A percentile compares a stretch with the other conserved stretches of the same genome.
These are phyloP conservation scores for Neurospora crassa DNA, from an alignment of 2,329 filamentous ascomycete species.

Conservation along the genomic window DNA sequence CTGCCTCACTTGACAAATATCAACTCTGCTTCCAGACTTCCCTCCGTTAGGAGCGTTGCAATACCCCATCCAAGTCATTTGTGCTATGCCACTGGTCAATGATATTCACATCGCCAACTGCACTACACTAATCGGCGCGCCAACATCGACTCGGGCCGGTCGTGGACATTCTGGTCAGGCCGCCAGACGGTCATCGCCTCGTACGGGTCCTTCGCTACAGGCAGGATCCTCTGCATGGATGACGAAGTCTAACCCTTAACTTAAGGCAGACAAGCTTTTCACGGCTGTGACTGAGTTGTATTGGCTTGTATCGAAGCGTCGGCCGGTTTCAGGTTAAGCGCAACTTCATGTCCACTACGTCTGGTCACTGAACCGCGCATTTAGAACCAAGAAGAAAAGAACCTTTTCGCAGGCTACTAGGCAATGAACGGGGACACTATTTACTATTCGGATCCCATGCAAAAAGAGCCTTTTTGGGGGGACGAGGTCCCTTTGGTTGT, in stretches of 20 bases:
- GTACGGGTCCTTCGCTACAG: too few relatives aligned
- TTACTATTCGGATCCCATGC: background rate
- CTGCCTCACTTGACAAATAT: background rate
- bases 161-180: too few relatives aligned
- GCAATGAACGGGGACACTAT: background rate
- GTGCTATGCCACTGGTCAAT: background rate
- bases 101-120: background rate
- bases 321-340: background rate
- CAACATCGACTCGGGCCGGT: too few relatives aligned
- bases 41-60: background rate
- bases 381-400: background rate
- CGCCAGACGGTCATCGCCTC: too few relatives aligned
- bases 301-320: background rate
- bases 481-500: background rate
- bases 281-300: background rate
- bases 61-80: background rate
- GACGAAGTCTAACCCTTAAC: background rate
- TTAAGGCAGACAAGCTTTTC: background rate
- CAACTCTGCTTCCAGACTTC: background rate
- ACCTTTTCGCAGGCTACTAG: too few relatives aligned
- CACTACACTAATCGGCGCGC: background rate
- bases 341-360: background rate
- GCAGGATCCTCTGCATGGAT: background rate
- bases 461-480: background rate
- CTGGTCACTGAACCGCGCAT: background rate